phyloP scores from a whole-genome alignment of 2,329 filamentous ascomycete species.

The Botrytis deweyae region DNA sequence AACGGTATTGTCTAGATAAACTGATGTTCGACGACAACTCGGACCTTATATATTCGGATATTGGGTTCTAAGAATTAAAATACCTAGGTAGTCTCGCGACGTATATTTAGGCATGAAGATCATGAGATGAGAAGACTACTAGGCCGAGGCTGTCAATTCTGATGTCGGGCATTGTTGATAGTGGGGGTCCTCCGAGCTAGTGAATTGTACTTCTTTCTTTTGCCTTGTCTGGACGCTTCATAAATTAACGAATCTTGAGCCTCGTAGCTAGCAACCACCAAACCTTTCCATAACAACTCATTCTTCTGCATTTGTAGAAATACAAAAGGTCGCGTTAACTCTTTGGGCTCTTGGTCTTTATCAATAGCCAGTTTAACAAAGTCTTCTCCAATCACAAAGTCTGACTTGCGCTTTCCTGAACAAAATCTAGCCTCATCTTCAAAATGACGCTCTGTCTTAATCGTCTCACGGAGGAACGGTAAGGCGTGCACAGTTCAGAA shows the following conservation, averaged over 20 bases:
- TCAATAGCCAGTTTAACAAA: background rate
- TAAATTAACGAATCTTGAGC: conserved; percentile 15
- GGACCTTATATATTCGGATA: background rate
- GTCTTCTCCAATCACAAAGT: background rate
- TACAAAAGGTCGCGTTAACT: background rate
- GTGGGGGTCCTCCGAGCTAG: background rate
- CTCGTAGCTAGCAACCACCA: conserved; percentile 19
- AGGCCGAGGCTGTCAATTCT: conserved; percentile 20
- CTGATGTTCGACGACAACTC: background rate
- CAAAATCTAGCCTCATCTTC: conserved; percentile 3
- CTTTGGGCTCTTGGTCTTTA: background rate
- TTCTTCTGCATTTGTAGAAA: background rate
- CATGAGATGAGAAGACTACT: background rate
- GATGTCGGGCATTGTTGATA: conserved; percentile 11
- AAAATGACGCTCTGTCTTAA: conserved; percentile 86
- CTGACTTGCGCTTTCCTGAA: conserved; percentile 6
- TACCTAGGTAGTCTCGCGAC: background rate
- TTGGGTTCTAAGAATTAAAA: background rate
- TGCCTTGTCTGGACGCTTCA: conserved; percentile 12
- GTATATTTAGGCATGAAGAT: background rate
- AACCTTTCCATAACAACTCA: conserved; percentile 15
- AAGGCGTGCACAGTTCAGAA: background rate
- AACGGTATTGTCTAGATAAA: background rate
- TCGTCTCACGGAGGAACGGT: conserved; percentile 74
- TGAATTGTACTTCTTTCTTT: conserved; percentile 18